Percentiles rank a stretch among this genome's conserved stretches.
Evolutionary conservation across 768 basidiomycete genomes (phyloP).

Genomic region (Hericium coralloides): DNA sequence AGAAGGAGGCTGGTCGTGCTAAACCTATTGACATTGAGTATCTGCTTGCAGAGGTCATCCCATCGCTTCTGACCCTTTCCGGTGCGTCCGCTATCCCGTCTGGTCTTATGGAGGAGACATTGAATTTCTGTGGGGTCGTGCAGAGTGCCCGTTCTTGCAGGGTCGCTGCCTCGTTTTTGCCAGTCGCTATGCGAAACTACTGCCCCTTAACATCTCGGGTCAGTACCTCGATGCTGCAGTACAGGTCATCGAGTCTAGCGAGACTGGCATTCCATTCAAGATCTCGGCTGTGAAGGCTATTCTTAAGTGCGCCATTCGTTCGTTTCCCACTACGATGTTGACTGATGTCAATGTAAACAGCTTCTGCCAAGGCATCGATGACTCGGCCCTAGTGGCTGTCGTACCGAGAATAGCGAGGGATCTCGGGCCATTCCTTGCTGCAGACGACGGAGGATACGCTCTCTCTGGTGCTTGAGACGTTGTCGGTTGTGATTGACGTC

Average conservation of each 20-base stretch:
- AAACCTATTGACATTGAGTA: slow-evolving; percentile 71
- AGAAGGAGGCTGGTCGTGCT: slow-evolving; percentile 49
- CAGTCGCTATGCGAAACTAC: slow-evolving; percentile 71
- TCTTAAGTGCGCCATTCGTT: slow-evolving; percentile 59
- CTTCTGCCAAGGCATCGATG: slow-evolving; percentile 60
- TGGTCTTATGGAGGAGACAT: neutral
- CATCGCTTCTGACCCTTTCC: slow-evolving; percentile 58
- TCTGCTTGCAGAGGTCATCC: slow-evolving; percentile 72
- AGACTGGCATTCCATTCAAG: slow-evolving; percentile 80
- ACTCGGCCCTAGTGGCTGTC: slow-evolving; percentile 50
- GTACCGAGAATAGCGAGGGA: slow-evolving; percentile 70
- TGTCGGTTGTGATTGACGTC: slow-evolving; percentile 71
- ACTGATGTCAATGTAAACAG: slow-evolving; percentile 26
- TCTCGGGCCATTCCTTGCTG: slow-evolving; percentile 78
- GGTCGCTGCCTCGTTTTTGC: slow-evolving; percentile 94
- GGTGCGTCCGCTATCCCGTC: slow-evolving; percentile 36
- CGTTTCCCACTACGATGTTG: neutral
- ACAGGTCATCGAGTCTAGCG: slow-evolving; percentile 67
- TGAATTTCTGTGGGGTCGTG: neutral
- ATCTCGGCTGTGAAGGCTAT: slow-evolving; percentile 91
- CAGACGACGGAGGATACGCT: slow-evolving; percentile 83
- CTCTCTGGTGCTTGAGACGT: slow-evolving; percentile 77
- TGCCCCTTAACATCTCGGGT: slow-evolving; percentile 63
- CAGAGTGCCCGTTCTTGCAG: slow-evolving; percentile 89
- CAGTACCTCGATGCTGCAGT: slow-evolving; percentile 87